A percentile compares a stretch with the other conserved stretches of the same genome.
Conservation (phyloP, 2,329 filamentous ascomycete species). For the Fusarium sp. region DNA sequence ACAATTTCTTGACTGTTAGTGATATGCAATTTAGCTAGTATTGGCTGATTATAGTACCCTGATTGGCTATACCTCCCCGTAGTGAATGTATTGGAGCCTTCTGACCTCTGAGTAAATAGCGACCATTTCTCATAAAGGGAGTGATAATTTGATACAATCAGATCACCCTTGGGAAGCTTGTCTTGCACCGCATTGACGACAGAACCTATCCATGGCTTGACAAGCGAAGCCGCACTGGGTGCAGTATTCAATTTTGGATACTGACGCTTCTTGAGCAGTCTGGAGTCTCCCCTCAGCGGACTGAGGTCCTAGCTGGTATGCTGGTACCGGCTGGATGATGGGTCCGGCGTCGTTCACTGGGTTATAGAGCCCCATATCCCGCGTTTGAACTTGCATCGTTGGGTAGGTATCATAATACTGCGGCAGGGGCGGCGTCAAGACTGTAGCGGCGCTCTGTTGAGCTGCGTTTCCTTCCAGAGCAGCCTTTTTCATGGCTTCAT, state of each 20-base stretch:
- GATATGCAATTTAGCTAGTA: no score
- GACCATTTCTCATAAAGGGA: neutral
- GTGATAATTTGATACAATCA: neutral
- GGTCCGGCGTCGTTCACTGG: neutral
- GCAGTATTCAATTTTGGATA: neutral
- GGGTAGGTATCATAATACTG: neutral
- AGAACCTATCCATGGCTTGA: neutral
- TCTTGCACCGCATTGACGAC: neutral
- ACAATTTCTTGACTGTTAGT: no score
- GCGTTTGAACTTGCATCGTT: neutral
- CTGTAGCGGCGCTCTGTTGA: neutral
- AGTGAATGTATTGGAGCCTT: no score
- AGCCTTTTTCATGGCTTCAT: conserved; percentile 5
- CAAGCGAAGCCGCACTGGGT: neutral
- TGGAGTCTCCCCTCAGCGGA: neutral
- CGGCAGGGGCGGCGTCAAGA: neutral
- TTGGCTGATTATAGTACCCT: no score
- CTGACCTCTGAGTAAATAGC: no score
- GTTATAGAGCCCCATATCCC: neutral
- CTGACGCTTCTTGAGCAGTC: neutral
- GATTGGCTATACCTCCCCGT: no score
- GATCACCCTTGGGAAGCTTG: neutral
- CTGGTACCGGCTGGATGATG: neutral
- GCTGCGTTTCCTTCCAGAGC: neutral
- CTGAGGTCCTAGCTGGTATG: neutral